These are phyloP conservation scores for Populus euphratica DNA, from an alignment of 345 rosid genomes.

Conservation along the genomic window DNA sequence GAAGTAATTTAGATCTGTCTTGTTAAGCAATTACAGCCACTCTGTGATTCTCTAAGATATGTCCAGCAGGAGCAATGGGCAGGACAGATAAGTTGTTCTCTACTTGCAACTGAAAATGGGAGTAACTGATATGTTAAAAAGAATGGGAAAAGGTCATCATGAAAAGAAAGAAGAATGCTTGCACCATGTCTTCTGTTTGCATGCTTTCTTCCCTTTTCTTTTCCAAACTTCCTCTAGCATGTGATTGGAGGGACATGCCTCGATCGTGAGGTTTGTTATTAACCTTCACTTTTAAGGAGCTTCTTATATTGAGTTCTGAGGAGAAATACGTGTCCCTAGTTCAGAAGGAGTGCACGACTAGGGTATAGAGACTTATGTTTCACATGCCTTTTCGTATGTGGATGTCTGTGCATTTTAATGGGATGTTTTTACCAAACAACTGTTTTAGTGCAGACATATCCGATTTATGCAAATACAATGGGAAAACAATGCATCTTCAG, in stretches of 20 bases:
- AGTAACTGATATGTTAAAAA: no score
- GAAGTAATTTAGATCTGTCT: neutral
- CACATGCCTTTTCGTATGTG: neutral
- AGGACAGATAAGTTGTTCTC: neutral
- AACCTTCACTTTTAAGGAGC: neutral
- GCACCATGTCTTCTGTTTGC: no score
- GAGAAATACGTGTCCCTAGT: neutral
- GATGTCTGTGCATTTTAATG: neutral
- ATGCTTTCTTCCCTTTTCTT: neutral
- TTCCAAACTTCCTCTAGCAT: neutral
- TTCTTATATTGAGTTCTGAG: neutral
- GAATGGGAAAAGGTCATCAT: neutral
- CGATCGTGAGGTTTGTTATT: neutral
- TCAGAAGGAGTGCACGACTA: neutral
- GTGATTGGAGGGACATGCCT: neutral
- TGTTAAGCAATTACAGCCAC: neutral
- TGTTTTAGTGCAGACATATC: slow-evolving; percentile 7
- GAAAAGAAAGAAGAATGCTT: neutral
- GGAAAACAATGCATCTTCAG: slow-evolving; percentile 25
- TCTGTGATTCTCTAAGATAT: neutral
- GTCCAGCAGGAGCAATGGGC: neutral
- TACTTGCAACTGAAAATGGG: neutral
- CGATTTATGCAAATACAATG: slow-evolving; percentile 8
- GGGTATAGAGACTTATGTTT: neutral
- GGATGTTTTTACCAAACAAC: neutral